Percentiles rank a stretch among this genome's conserved stretches.
Evolutionary conservation across 192 early-diverging fungal species (phyloP).

Genomic region (Coemansia sp.): DNA sequence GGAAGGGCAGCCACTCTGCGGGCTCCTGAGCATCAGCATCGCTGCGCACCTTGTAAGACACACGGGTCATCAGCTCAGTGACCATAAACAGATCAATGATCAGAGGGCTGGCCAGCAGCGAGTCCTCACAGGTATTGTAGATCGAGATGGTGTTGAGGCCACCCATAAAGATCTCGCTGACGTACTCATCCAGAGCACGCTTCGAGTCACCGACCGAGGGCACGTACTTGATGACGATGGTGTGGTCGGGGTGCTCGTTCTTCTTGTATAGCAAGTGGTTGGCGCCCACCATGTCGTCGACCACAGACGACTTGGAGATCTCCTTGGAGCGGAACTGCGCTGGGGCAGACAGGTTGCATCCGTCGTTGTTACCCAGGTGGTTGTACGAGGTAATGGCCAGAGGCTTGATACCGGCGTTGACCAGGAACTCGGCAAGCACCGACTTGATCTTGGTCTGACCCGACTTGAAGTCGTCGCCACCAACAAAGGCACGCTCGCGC

Average conservation of each 20-base stretch:
- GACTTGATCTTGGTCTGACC: slow-evolving; percentile 99
- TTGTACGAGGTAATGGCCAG: slow-evolving; percentile 95
- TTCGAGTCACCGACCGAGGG: slow-evolving; percentile 96
- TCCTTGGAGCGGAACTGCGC: slow-evolving; percentile 99
- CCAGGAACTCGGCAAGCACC: slow-evolving; percentile 96
- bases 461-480: slow-evolving; percentile 99
- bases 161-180: slow-evolving; percentile 98
- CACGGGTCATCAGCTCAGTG: slow-evolving; percentile 96
- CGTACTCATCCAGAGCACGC: slow-evolving; percentile 98
- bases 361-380: slow-evolving; percentile 99
- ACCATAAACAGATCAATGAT: slow-evolving; percentile 96
- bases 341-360: slow-evolving; percentile 94
- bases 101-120: slow-evolving; percentile 92
- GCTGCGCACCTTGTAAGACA: slow-evolving; percentile 66
- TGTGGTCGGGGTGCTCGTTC: slow-evolving; percentile 72
- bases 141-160: slow-evolving; percentile 95
- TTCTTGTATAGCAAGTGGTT: slow-evolving; percentile 90
- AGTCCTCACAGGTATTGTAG: slow-evolving; percentile 99
- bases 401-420: slow-evolving; percentile 98
- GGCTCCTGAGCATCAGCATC: slow-evolving; percentile 61
- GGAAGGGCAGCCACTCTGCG: slow-evolving; percentile 82
- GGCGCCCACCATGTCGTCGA: slow-evolving; percentile 98
- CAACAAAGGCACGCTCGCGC: slow-evolving; percentile 85
- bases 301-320: slow-evolving; percentile 98
- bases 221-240: slow-evolving; percentile 98